phyloP scores from a whole-genome alignment of 2,329 filamentous ascomycete species.

The Diaporthe citrichinensis region DNA sequence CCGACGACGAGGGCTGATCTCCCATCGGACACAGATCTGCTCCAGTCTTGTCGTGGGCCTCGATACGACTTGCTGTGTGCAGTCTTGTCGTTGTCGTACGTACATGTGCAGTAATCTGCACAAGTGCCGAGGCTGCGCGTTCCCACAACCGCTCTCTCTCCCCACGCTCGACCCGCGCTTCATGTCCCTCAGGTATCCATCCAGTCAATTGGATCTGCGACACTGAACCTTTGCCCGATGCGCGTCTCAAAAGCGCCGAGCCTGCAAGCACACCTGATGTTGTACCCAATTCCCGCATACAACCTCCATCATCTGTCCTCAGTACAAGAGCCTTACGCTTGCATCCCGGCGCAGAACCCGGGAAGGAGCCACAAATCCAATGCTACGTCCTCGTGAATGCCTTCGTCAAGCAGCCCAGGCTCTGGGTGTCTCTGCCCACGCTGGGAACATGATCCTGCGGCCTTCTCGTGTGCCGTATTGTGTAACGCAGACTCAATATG shows the following conservation, averaged over 20 bases:
- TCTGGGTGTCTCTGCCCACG: background rate
- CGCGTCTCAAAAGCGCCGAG: slow-evolving; percentile 13
- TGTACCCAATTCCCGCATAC: slow-evolving; percentile 14
- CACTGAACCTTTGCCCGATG: background rate
- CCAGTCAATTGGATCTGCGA: slow-evolving; percentile 23
- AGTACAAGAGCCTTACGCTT: background rate
- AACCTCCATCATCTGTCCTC: slow-evolving; percentile 7
- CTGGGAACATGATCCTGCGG: background rate
- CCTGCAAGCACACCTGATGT: slow-evolving; percentile 11
- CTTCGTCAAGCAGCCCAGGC: background rate
- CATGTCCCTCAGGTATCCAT: slow-evolving; percentile 24
- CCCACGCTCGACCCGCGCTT: slow-evolving; percentile 19
- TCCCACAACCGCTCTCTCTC: slow-evolving; percentile 2
- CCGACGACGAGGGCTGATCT: slow-evolving; percentile 23
- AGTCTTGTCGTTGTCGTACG: slow-evolving; percentile 8
- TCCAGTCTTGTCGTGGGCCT: slow-evolving; percentile 26
- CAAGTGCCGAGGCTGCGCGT: slow-evolving; percentile 26
- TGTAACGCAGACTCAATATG: slow-evolving; percentile 3
- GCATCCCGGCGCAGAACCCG: background rate
- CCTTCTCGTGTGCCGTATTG: background rate
- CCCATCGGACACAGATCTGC: slow-evolving; percentile 19
- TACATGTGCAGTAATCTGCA: background rate
- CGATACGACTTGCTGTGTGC: slow-evolving; percentile 5
- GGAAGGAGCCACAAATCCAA: background rate
- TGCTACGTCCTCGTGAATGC: background rate